These are phyloP conservation scores for Pichia scutulata DNA, from an alignment of 805 yeast genomes.

Conservation along the genomic window DNA sequence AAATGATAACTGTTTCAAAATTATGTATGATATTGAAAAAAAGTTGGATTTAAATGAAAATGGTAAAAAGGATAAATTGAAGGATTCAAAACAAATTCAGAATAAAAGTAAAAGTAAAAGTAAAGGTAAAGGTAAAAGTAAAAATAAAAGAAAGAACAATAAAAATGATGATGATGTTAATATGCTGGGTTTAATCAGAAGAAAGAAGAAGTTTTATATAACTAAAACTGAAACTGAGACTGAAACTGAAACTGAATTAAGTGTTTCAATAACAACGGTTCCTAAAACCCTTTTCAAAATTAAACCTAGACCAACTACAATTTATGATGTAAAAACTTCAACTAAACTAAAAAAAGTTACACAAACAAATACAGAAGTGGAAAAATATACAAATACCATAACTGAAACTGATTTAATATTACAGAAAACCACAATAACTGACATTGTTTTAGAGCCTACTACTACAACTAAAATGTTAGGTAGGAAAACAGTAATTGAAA, in stretches of 20 bases:
- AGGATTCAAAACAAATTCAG: neutral
- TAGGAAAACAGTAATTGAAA: constrained; percentile 5
- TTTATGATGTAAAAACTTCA: neutral
- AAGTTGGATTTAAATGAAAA: neutral
- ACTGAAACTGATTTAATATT: neutral
- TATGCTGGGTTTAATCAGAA: neutral
- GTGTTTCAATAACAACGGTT: neutral
- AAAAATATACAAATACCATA: neutral
- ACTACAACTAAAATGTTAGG: neutral
- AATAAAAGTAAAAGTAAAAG: neutral
- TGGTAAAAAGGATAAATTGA: neutral
- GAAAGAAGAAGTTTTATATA: neutral
- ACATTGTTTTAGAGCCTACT: neutral
- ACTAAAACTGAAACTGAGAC: neutral
- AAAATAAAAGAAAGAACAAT: neutral
- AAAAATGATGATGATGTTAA: neutral
- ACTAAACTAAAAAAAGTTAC: neutral
- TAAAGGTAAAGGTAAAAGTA: neutral
- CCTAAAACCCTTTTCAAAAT: constrained; percentile 1
- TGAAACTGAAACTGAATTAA: neutral
- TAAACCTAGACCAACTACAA: neutral
- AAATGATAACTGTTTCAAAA: neutral
- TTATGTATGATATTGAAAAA: neutral
- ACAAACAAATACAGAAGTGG: neutral
- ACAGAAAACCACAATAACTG: neutral